Percentiles rank a stretch among this genome's conserved stretches.
Conservation (phyloP, 1,284 basidiomycete genomes). For the Ustilago tritici region DNA sequence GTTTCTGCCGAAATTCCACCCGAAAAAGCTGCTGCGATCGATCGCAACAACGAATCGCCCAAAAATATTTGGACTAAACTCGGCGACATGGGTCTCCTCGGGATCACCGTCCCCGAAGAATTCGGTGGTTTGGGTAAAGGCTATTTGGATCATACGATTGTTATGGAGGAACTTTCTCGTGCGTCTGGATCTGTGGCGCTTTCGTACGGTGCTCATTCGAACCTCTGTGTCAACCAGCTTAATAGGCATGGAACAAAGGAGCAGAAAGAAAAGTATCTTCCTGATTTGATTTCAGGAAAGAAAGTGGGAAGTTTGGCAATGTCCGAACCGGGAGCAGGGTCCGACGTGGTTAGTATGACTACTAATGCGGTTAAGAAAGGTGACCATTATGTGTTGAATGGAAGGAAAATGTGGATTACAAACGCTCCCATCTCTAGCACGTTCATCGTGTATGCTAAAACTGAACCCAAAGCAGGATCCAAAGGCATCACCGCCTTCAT, state of each 20-base stretch:
- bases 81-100: slow-evolving; percentile 62
- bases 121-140: slow-evolving; percentile 59
- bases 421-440: slow-evolving; percentile 91
- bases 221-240: slow-evolving; percentile 75
- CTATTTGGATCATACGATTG: slow-evolving; percentile 61
- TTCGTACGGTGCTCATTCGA: slow-evolving; percentile 86
- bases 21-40: slow-evolving; percentile 48
- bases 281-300: slow-evolving; percentile 82
- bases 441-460: slow-evolving; percentile 92
- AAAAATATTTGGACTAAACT: slow-evolving; percentile 60
- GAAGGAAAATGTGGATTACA: slow-evolving; percentile 97
- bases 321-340: slow-evolving; percentile 90
- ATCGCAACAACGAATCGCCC: slow-evolving; percentile 51
- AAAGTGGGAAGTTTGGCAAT: slow-evolving; percentile 92
- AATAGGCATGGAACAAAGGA: slow-evolving; percentile 85
- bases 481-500: slow-evolving; percentile 95
- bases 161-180: slow-evolving; percentile 77
- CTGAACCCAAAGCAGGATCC: slow-evolving; percentile 79
- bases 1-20: slow-evolving; percentile 47
- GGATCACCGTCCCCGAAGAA: slow-evolving; percentile 61
- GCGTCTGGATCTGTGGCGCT: slow-evolving; percentile 90
- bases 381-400: slow-evolving; percentile 83
- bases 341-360: slow-evolving; percentile 92
- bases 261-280: slow-evolving; percentile 89
- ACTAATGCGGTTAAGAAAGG: slow-evolving; percentile 80